Conservation (phyloP, 2,329 filamentous ascomycete species). For the Phaeosphaeria sp. region DNA sequence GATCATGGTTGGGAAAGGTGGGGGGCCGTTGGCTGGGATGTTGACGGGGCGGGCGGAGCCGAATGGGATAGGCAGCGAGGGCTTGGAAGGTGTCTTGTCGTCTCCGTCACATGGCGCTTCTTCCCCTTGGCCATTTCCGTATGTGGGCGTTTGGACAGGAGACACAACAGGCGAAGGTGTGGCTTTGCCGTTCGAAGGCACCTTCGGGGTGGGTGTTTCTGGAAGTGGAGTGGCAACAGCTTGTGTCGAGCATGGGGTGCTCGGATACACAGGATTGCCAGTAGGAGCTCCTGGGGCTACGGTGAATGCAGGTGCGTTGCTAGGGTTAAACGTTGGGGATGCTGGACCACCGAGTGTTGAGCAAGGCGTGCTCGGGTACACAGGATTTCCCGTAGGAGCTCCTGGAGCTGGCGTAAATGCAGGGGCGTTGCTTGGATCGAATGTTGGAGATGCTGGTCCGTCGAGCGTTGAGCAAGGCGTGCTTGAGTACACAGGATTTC, state of each 20-base stretch:
- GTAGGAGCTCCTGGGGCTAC: conserved; percentile 14
- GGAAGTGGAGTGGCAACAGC: conserved; percentile 9
- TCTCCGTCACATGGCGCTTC: neutral
- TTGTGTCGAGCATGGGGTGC: conserved; percentile 17
- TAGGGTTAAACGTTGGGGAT: conserved; percentile 20
- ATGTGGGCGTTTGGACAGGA: neutral
- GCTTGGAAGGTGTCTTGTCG: conserved; percentile 1
- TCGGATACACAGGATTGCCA: conserved; percentile 18
- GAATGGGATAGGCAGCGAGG: conserved; percentile 4
- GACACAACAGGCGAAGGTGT: conserved; percentile 3
- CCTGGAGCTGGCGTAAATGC: conserved; percentile 22
- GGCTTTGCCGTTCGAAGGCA: conserved; percentile 8
- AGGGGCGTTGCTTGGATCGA: conserved; percentile 21
- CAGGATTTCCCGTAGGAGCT: conserved; percentile 14
- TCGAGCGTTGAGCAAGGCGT: conserved; percentile 6
- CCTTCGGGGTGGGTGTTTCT: conserved; percentile 4
- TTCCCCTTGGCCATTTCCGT: neutral
- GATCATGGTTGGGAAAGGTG: conserved; percentile 4
- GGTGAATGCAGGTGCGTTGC: conserved; percentile 25
- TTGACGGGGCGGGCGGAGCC: conserved; percentile 6
- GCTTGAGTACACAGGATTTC: neutral
- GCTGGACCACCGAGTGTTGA: conserved; percentile 16
- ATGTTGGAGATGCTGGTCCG: conserved; percentile 18
- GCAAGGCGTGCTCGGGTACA: conserved; percentile 21
- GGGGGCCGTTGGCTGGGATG: conserved; percentile 9